These are phyloP conservation scores for Graphilbum sp. DNA, from an alignment of 2,329 filamentous ascomycete genomes.

Conservation along the genomic window DNA sequence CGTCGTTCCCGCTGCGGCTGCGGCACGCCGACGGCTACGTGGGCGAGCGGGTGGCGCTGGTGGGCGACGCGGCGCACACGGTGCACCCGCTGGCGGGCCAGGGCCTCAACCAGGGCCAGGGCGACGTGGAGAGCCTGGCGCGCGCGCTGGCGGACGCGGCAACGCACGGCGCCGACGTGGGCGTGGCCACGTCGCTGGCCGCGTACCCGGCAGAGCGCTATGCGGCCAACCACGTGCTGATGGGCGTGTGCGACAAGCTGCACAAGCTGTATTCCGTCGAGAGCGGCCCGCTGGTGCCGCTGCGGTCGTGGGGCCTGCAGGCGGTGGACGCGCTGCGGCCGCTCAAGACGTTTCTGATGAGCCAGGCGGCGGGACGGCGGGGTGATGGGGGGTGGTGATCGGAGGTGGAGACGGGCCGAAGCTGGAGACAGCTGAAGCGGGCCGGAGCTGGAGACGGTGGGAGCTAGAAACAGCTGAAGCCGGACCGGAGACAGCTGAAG, in stretches of 20 bases:
- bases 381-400: neutral
- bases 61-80: slow-evolving; percentile 91
- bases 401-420: neutral
- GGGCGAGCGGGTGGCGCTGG: slow-evolving; percentile 73
- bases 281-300: slow-evolving; percentile 61
- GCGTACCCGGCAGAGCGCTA: slow-evolving; percentile 70
- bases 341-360: slow-evolving; percentile 79
- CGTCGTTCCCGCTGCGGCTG: slow-evolving; percentile 81
- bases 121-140: slow-evolving; percentile 67
- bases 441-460: too few species aligned
- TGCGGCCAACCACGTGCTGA: slow-evolving; percentile 60
- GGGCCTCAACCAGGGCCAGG: slow-evolving; percentile 85
- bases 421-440: neutral
- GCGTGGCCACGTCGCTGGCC: slow-evolving; percentile 62
- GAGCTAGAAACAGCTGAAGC: too few species aligned
- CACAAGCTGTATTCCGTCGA: slow-evolving; percentile 82
- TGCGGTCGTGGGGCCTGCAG: slow-evolving; percentile 60
- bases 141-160: slow-evolving; percentile 62
- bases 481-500: too few species aligned
- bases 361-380: slow-evolving; percentile 31
- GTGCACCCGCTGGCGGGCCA: slow-evolving; percentile 90
- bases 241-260: slow-evolving; percentile 74
- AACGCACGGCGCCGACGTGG: slow-evolving; percentile 73
- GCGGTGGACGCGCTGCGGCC: slow-evolving; percentile 59
- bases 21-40: slow-evolving; percentile 91